Evolutionary conservation across 768 basidiomycete species (phyloP).

Genomic region (Podaxis mareebaensis): DNA sequence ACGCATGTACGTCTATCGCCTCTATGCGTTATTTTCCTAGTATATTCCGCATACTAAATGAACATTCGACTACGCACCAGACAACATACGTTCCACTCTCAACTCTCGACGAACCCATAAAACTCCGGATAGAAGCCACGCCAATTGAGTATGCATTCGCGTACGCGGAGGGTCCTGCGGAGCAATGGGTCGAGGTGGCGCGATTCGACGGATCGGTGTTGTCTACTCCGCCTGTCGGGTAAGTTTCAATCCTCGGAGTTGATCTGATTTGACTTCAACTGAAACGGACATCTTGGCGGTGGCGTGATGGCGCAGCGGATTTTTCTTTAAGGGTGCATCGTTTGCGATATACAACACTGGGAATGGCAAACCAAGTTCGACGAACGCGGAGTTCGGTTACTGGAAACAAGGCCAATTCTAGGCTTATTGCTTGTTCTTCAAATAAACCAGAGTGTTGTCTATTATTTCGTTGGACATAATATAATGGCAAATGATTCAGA

Average conservation of each 20-base stretch:
- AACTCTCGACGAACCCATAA: conserved; percentile 26
- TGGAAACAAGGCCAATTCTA: conserved; percentile 31
- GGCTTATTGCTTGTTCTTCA: background rate
- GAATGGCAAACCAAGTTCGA: conserved; percentile 35
- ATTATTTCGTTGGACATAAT: background rate
- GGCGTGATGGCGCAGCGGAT: conserved; percentile 25
- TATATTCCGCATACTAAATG: background rate
- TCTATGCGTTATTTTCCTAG: background rate
- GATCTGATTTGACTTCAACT: background rate
- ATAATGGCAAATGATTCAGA: background rate
- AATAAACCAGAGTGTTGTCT: background rate
- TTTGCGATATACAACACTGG: conserved; percentile 41
- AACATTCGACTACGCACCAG: conserved; percentile 9
- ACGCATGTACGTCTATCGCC: conserved; percentile 26
- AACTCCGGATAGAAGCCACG: conserved; percentile 30
- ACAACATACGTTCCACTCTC: conserved; percentile 24
- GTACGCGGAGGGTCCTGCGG: conserved; percentile 31
- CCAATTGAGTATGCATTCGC: conserved; percentile 32
- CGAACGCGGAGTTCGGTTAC: conserved; percentile 36
- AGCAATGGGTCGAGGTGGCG: conserved; percentile 23
- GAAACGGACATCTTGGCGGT: background rate
- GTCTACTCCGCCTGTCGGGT: conserved; percentile 36
- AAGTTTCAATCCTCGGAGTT: conserved; percentile 12
- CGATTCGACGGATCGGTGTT: conserved; percentile 34
- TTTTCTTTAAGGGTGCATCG: conserved; percentile 38